Base-by-base conservation (phyloP, 768 basidiomycete species). In the Tremella mesenterica region DNA sequence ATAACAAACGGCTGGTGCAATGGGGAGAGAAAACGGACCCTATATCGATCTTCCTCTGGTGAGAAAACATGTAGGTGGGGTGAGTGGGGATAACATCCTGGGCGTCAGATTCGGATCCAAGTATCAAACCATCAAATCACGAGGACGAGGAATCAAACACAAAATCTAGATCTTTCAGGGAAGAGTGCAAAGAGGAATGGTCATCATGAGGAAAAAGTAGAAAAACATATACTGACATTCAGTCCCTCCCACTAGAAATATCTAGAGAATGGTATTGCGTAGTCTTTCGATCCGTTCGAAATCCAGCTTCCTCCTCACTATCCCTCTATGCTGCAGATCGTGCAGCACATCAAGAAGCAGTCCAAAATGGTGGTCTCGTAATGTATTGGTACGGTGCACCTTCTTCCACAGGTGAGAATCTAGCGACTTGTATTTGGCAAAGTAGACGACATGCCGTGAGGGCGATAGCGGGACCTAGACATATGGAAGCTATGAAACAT, bases 311-410 rank as follows among this genome's bases (percentile, higher is more conserved):
- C 9, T 52, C 53, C 44, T 48, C 31, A 44, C 9, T 63, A 31
- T 53, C 52, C 0, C 79, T 96, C 4, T 92, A 95, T 73, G 83
- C 84, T 51, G 90, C 88, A 4, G 93, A 97, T 71, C 80, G 79
- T 64, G 74, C 77, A 36, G 92, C 93, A 1, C 92, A 96, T 64
- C 88, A 92, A 74, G 93, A 97, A 72, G 93, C 93, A 0, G 81
- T 96, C 25, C 77, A 78, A 36, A 88, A 86, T 54, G 74, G 74
- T 14, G 72, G 73, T 81, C 77, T 96, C 28, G 80, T 95, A 48
- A 77, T 92, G 69, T 96, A 96, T 72, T 96, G 93, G 92, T 92
- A 90, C 62, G 91, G 91, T 9, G 79, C 84, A 27, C 91, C 91
- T 60, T 79, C 79, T 45, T 70, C 77, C 31, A 85, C 86, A 0